Percentiles rank a stretch among this genome's conserved stretches.
Evolutionary conservation across 768 basidiomycete species (phyloP).

Genomic region (Leccinum rimulosum): DNA sequence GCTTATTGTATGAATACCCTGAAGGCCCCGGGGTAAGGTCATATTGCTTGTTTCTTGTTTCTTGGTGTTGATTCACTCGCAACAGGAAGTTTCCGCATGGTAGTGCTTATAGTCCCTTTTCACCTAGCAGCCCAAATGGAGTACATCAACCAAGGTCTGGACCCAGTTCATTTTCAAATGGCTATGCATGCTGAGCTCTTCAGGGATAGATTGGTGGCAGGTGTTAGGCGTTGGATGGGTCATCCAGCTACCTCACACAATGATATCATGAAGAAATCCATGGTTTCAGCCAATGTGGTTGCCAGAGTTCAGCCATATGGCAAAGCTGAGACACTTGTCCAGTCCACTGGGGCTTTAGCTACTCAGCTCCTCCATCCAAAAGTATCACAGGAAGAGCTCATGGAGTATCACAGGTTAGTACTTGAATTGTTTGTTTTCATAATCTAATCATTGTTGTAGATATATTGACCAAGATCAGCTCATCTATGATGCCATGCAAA

Average conservation of each 20-base stretch:
- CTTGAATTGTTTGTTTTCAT: not conserved
- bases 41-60: not conserved
- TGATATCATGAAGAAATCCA: conserved; percentile 41
- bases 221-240: conserved; percentile 76
- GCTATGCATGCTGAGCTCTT: not conserved
- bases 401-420: conserved; percentile 70
- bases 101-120: conserved; percentile 73
- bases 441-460: conserved; percentile 32
- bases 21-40: conserved; percentile 72
- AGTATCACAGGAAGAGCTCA: conserved; percentile 61
- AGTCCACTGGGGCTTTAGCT: conserved; percentile 60
- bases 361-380: conserved; percentile 55
- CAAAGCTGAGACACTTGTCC: conserved; percentile 27
- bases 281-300: conserved; percentile 26
- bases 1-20: conserved; percentile 91
- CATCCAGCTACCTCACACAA: conserved; percentile 43
- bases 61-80: not conserved
- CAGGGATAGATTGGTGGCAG: conserved; percentile 62
- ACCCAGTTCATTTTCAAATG: conserved; percentile 23
- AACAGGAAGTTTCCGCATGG: conserved; percentile 67
- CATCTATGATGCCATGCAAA: conserved; percentile 54
- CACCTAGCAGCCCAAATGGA: conserved; percentile 47
- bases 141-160: conserved; percentile 39
- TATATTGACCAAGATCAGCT: conserved; percentile 76
- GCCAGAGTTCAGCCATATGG: conserved; percentile 28